Percentiles rank a stretch among this genome's conserved stretches.
Evolutionary conservation across 2,329 filamentous ascomycete genomes (phyloP).

Genomic region (Alternaria sp.): DNA sequence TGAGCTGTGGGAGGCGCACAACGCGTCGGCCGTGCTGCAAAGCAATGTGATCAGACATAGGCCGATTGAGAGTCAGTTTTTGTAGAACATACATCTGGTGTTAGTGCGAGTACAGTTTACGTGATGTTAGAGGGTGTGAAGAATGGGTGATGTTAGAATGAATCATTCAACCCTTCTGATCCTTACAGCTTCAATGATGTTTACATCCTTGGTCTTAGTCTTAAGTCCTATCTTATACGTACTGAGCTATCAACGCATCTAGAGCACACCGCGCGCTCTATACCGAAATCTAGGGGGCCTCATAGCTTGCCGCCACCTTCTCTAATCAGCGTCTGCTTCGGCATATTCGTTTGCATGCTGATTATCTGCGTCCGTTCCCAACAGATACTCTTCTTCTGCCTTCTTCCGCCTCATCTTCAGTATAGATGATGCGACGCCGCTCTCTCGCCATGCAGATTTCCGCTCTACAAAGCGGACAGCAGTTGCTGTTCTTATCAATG

Average conservation of each 20-base stretch:
- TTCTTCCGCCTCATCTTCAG: not conserved
- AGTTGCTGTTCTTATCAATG: not conserved
- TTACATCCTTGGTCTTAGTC: not conserved
- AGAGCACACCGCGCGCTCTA: not conserved
- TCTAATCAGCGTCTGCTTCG: not conserved
- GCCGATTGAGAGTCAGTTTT: not conserved
- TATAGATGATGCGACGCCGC: not conserved
- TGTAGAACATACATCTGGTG: too few species aligned
- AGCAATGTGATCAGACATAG: conserved; percentile 12
- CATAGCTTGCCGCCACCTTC: not conserved
- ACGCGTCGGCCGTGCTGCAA: conserved; percentile 28
- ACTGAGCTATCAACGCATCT: not conserved
- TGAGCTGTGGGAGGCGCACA: conserved; percentile 29
- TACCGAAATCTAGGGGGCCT: not conserved
- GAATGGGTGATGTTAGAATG: not conserved
- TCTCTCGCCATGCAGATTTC: not conserved
- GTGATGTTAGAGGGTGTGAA: too few species aligned
- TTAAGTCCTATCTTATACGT: not conserved
- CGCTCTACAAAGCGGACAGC: not conserved
- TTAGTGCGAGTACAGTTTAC: too few species aligned
- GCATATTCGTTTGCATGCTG: too few species aligned
- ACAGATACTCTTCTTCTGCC: not conserved
- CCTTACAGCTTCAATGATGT: not conserved
- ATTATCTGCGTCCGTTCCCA: too few species aligned
- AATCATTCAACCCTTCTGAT: not conserved